Evolutionary conservation across 2,329 filamentous ascomycete genomes (phyloP).

Genomic region (Penicillium sclerotigenum): DNA sequence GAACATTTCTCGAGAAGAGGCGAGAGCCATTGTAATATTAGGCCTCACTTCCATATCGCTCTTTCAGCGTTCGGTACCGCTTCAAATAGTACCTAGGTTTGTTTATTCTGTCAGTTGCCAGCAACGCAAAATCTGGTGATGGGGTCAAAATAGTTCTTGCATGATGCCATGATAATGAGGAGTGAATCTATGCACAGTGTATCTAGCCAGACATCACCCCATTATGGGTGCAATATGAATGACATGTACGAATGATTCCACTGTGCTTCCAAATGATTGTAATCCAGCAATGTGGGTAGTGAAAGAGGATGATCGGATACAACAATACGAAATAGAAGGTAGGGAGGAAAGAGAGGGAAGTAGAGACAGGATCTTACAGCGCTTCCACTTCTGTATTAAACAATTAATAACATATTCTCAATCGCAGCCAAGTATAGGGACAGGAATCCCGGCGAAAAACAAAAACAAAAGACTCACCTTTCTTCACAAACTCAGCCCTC

Average conservation of each 20-base stretch:
- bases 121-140: slow-evolving; percentile 5
- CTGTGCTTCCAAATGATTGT: neutral
- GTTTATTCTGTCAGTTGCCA: slow-evolving; percentile 23
- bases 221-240: slow-evolving; percentile 17
- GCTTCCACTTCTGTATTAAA: slow-evolving; percentile 75
- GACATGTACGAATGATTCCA: slow-evolving; percentile 12
- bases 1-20: slow-evolving; percentile 12
- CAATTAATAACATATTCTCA: slow-evolving; percentile 1
- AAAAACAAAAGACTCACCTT: slow-evolving; percentile 55
- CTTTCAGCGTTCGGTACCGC: slow-evolving; percentile 78
- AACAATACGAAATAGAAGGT: neutral
- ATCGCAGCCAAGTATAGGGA: neutral
- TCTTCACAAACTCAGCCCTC: slow-evolving; percentile 83
- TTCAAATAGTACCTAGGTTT: slow-evolving; percentile 78
- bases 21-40: slow-evolving; percentile 7
- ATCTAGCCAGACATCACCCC: slow-evolving; percentile 18
- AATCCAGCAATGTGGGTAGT: neutral
- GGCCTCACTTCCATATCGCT: slow-evolving; percentile 64
- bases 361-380: slow-evolving; percentile 58
- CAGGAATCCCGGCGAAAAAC: neutral
- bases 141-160: slow-evolving; percentile 12
- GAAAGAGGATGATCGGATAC: neutral
- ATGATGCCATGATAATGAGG: slow-evolving; percentile 25
- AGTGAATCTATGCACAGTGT: slow-evolving; percentile 11
- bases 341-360: neutral